phyloP scores from a whole-genome alignment of 129 eudicot species.

The Rutidosis leptorrhynchoides region DNA sequence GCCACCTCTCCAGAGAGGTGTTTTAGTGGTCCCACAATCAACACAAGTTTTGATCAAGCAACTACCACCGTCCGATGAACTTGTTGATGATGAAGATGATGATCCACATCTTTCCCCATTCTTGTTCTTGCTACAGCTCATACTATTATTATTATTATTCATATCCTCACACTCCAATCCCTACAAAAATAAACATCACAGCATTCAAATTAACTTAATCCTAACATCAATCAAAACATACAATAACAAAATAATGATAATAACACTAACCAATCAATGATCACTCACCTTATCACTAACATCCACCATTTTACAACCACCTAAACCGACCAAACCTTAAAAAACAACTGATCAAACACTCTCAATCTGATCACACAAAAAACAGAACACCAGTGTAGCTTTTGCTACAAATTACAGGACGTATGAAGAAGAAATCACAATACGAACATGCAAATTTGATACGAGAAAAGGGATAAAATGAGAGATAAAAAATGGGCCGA shows the following conservation, averaged over 20 bases:
- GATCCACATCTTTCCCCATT: conserved; percentile 42
- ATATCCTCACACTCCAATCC: conserved; percentile 47
- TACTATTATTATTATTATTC: not conserved
- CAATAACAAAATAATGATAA: not conserved
- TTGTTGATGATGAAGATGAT: not conserved
- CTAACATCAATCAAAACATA: not conserved
- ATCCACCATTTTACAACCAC: not conserved
- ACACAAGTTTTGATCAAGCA: conserved; percentile 51
- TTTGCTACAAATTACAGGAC: not conserved
- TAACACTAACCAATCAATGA: not conserved
- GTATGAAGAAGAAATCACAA: not conserved
- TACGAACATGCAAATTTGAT: not conserved
- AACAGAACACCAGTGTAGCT: not conserved
- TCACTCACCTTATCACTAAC: conserved; percentile 8
- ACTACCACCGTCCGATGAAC: conserved; percentile 31
- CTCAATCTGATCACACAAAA: not conserved
- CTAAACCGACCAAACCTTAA: not conserved
- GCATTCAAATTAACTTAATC: not conserved
- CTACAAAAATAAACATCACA: conserved; percentile 17
- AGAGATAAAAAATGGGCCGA: not conserved
- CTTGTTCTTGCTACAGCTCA: conserved; percentile 21
- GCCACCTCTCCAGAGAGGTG: conserved; percentile 93
- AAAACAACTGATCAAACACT: not conserved
- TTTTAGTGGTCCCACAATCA: conserved; percentile 86
- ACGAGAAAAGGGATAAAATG: not conserved